A percentile compares a stretch with the other conserved stretches of the same genome.
Evolutionary conservation across 2,329 filamentous ascomycete species (phyloP).

Genomic region (Thelonectria blattea): DNA sequence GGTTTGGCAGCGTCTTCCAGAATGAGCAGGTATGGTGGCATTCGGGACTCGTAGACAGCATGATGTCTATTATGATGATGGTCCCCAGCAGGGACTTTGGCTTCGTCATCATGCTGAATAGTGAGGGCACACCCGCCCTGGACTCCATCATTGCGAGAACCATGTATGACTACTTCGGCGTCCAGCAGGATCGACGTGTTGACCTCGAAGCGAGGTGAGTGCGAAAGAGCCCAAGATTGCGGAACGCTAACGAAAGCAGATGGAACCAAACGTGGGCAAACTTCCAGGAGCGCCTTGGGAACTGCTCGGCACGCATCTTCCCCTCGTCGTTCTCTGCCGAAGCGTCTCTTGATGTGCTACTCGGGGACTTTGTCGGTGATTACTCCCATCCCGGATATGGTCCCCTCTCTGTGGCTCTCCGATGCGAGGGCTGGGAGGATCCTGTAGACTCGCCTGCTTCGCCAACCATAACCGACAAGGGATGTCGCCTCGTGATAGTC

Average conservation of each 20-base stretch:
- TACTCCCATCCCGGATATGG: constrained; percentile 44
- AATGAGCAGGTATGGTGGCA: constrained; percentile 36
- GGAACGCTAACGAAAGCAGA: constrained; percentile 13
- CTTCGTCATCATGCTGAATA: constrained; percentile 35
- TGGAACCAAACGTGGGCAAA: constrained; percentile 12
- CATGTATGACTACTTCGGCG: constrained; percentile 33
- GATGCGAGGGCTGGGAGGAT: constrained; percentile 23
- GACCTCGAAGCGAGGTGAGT: constrained; percentile 25
- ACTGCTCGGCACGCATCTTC: constrained; percentile 27
- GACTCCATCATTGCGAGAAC: constrained; percentile 32
- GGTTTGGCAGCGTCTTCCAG: constrained; percentile 26
- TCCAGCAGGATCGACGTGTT: constrained; percentile 16
- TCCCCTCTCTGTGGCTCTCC: constrained; percentile 20
- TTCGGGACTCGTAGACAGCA: constrained; percentile 31
- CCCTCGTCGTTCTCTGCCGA: constrained; percentile 27
- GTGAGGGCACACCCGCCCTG: constrained; percentile 15
- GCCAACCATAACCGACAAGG: constrained; percentile 7
- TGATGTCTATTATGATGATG: constrained; percentile 38
- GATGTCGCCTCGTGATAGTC: constrained; percentile 27
- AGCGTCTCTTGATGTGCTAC: constrained; percentile 45
- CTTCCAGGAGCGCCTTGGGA: constrained; percentile 15
- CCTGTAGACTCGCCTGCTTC: constrained; percentile 20
- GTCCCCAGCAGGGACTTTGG: constrained; percentile 35
- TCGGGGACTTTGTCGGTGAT: constrained; percentile 49
- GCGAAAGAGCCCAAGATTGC: neutral